phyloP scores from a whole-genome alignment of 352 stramenopile species.

The Plasmopara halstedii region DNA sequence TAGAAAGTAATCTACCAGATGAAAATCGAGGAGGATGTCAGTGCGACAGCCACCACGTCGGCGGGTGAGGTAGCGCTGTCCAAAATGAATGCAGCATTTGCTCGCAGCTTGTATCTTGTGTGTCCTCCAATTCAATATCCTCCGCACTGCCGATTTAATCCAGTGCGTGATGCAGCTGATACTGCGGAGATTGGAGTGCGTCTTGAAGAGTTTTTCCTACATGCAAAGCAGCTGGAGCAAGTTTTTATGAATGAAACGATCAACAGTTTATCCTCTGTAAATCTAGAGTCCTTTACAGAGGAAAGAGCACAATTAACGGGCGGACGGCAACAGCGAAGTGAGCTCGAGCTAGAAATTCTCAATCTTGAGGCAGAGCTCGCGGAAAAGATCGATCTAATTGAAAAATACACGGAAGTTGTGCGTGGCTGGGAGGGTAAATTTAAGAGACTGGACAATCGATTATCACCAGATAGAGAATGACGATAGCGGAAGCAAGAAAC shows the following conservation, averaged over 20 bases:
- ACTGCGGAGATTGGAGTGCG: slow-evolving; percentile 59
- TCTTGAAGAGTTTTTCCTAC: slow-evolving; percentile 71
- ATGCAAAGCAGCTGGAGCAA: slow-evolving; percentile 77
- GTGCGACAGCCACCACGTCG: slow-evolving; percentile 1
- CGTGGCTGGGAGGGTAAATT: slow-evolving; percentile 82
- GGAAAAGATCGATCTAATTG: slow-evolving; percentile 81
- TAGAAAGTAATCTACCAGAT: too few relatives aligned
- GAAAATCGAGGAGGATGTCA: slow-evolving; percentile 19
- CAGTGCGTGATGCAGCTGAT: slow-evolving; percentile 72
- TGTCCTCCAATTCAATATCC: slow-evolving; percentile 78
- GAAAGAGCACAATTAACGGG: not conserved
- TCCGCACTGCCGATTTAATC: slow-evolving; percentile 77
- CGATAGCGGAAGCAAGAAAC: not conserved
- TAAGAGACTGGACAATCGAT: slow-evolving; percentile 61
- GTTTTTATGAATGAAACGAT: slow-evolving; percentile 45
- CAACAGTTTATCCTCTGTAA: slow-evolving; percentile 8
- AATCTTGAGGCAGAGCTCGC: slow-evolving; percentile 64
- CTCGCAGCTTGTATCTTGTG: slow-evolving; percentile 65
- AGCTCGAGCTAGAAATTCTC: slow-evolving; percentile 69
- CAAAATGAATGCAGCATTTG: slow-evolving; percentile 72
- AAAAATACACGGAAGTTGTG: slow-evolving; percentile 81
- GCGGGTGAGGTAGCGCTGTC: slow-evolving; percentile 34
- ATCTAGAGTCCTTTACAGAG: slow-evolving; percentile 6
- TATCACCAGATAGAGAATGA: slow-evolving; percentile 49
- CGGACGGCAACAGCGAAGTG: slow-evolving; percentile 25